Evolutionary conservation across 2,329 filamentous ascomycete species (phyloP), one percentile per base, ranked within the genome.

Genomic region (Pseudogymnoascus sp.): DNA sequence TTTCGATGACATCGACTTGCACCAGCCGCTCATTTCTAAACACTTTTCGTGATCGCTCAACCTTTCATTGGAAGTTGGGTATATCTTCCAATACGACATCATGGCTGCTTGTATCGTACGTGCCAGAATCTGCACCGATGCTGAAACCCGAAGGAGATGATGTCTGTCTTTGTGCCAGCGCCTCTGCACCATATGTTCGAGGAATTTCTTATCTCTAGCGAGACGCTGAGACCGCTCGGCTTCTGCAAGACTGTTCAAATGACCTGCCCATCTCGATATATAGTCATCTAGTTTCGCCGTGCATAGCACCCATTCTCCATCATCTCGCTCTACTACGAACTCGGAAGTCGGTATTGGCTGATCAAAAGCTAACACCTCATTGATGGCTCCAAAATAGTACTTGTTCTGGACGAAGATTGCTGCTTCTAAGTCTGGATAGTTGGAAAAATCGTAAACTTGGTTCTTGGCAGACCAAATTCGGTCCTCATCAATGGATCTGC

Each of bases 331-430:
- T 33, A 33, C 3, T 15, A 57, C 50, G 50, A 57, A 33, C 26
- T 57, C 50, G 13, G 28, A 57, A 33, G 50, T 57, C n/a, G 50
- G 50, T 21, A 57, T 57, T 33, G 50, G 50, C 50, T 57, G 4
- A 57, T 57, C 50, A 33, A 57, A 33, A 8, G 50, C 50, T 8
- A 57, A 11, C 3, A 57, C 2, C 28, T 57, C 28, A 57, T 57
- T 57, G n/a, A 57, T 57, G 28, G 50, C 50, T 31, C 50, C 50
- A 15, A 57, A 57, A 33, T 57, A 57, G n/a, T 57, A 57, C 50
- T 57, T 57, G 50, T 57, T 57, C 28, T 57, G 50, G 50, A 57
- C 28, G 33, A 57, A 57, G 9, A 57, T 33, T 13, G 50, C 50
- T 33, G 50, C 50, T 57, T 57, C 50, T 5, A 57, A 33, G 50